Evolutionary conservation across 2,329 filamentous ascomycete genomes (phyloP).

Genomic region (Xylariaceae sp.): DNA sequence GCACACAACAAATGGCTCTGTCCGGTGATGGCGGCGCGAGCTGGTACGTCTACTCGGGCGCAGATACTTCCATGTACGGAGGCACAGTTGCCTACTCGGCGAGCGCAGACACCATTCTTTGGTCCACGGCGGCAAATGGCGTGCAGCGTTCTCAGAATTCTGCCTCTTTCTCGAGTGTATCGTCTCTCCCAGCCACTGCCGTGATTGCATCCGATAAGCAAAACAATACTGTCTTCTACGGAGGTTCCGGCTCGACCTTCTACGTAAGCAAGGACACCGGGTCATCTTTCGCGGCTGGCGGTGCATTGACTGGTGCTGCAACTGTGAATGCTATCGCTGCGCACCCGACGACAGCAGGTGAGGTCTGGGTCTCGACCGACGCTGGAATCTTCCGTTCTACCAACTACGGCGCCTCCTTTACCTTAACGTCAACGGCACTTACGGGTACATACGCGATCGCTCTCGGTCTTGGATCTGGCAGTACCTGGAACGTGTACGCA

Average conservation of each 20-base stretch:
- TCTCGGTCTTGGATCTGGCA: conserved; percentile 38
- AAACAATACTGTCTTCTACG: conserved; percentile 51
- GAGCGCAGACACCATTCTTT: conserved; percentile 45
- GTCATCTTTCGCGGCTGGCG: conserved; percentile 40
- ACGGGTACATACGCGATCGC: conserved; percentile 41
- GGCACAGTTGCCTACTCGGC: conserved; percentile 50
- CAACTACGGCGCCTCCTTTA: conserved; percentile 47
- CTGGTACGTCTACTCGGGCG: conserved; percentile 46
- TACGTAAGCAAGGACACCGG: conserved; percentile 50
- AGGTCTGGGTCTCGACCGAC: conserved; percentile 56
- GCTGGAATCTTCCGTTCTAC: conserved; percentile 51
- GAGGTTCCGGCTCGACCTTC: conserved; percentile 41
- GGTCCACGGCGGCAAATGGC: conserved; percentile 40
- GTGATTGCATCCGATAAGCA: conserved; percentile 53
- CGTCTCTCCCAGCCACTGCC: conserved; percentile 41
- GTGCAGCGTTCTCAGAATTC: conserved; percentile 41
- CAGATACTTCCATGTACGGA: conserved; percentile 39
- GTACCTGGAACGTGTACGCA: conserved; percentile 44
- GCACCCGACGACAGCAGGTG: conserved; percentile 54
- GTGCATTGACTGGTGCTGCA: conserved; percentile 36
- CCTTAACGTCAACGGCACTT: conserved; percentile 33
- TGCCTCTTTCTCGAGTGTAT: conserved; percentile 41
- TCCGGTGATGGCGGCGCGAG: conserved; percentile 48
- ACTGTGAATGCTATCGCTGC: conserved; percentile 53
- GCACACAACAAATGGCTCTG: conserved; percentile 42